Evolutionary conservation across 768 basidiomycete species (phyloP).

Genomic region (Cyclocybe cylindracea): DNA sequence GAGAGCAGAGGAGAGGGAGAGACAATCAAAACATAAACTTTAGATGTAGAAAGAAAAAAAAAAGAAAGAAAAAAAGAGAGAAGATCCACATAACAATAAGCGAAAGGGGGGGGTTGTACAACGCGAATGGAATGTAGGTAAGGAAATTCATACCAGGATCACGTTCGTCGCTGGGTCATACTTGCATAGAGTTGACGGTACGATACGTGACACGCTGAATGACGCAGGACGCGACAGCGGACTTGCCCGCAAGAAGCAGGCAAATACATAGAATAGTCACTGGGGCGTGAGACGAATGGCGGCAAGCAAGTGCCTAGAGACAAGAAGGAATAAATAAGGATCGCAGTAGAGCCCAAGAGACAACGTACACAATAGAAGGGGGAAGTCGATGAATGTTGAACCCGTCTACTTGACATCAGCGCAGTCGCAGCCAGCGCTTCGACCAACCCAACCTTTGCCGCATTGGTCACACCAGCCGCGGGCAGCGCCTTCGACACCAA

Average conservation of each 20-base stretch:
- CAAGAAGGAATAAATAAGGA: constrained; percentile 1
- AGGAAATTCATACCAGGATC: constrained; percentile 52
- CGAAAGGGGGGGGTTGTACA: constrained; percentile 4
- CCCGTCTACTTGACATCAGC: constrained; percentile 58
- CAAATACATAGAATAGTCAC: constrained; percentile 24
- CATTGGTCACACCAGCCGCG: constrained; percentile 76
- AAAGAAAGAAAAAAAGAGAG: constrained; percentile 4
- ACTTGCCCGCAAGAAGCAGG: constrained; percentile 25
- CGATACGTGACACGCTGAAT: constrained; percentile 66
- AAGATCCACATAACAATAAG: background rate
- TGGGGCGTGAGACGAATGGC: constrained; percentile 21
- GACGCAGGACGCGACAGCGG: constrained; percentile 45
- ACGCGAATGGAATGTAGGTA: constrained; percentile 7
- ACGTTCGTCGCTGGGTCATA: constrained; percentile 69
- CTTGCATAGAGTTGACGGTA: constrained; percentile 52
- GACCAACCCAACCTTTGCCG: constrained; percentile 67
- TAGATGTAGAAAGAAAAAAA: background rate
- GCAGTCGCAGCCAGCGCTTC: constrained; percentile 58
- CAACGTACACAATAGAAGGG: constrained; percentile 32
- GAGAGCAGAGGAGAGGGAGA: background rate
- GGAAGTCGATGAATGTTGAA: constrained; percentile 13
- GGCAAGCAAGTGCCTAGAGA: constrained; percentile 29
- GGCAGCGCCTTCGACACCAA: constrained; percentile 66
- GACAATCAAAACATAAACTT: background rate
- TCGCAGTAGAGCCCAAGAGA: background rate